A percentile compares a stretch with the other conserved stretches of the same genome.
These are phyloP conservation scores for Acacia concinna DNA, from an alignment of 331 rosid species.

Conservation along the genomic window DNA sequence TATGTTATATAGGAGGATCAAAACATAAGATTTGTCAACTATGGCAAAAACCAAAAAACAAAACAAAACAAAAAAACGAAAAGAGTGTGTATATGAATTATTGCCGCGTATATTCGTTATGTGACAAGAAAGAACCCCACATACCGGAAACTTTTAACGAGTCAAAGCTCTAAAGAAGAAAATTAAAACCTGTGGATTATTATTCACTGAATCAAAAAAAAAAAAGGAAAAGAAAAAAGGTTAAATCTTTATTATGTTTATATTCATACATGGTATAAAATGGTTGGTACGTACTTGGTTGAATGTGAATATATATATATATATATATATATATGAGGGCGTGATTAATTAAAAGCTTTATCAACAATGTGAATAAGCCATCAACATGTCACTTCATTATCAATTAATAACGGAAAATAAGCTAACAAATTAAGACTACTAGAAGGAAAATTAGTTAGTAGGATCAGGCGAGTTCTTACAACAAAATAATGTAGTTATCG, in stretches of 20 bases:
- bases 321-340: not conserved
- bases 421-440: too few relatives aligned
- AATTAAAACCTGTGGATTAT: not conserved
- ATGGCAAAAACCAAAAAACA: not conserved
- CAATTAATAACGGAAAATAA: too few relatives aligned
- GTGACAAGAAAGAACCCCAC: not conserved
- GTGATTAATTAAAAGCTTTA: not conserved
- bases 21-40: not conserved
- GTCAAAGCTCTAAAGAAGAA: not conserved
- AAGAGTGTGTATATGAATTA: not conserved
- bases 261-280: not conserved
- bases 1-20: not conserved
- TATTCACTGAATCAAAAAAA: not conserved
- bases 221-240: not conserved
- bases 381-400: not conserved
- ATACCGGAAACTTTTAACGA: not conserved
- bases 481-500: too few relatives aligned
- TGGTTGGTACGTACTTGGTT: too few relatives aligned
- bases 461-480: too few relatives aligned
- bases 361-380: not conserved
- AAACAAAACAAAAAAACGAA: too few relatives aligned
- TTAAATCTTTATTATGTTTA: not conserved
- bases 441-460: too few relatives aligned
- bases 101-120: not conserved
- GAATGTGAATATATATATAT: too few relatives aligned